phyloP scores from a whole-genome alignment of 768 basidiomycete genomes.

The Rickenella mellea region DNA sequence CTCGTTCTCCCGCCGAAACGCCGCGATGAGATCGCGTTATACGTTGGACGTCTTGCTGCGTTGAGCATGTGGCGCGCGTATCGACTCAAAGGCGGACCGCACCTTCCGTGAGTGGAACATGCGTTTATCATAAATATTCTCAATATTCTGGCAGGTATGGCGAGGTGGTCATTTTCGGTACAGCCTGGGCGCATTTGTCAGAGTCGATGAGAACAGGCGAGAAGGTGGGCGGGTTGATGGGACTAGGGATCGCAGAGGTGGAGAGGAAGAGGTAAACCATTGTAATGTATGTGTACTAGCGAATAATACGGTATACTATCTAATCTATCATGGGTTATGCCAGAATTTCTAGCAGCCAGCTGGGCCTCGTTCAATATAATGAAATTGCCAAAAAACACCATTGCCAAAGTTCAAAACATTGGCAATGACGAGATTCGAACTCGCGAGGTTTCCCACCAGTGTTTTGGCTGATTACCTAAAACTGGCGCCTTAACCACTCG shows the following conservation, averaged over 20 bases:
- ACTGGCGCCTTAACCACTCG: slow-evolving; percentile 55
- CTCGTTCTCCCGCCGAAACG: neutral
- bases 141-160: neutral
- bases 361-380: too few relatives aligned
- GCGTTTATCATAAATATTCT: neutral
- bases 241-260: neutral
- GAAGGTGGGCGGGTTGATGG: neutral
- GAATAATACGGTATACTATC: too few relatives aligned
- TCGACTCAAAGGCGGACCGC: neutral
- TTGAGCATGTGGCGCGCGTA: neutral
- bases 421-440: slow-evolving; percentile 55
- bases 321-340: too few relatives aligned
- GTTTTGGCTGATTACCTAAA: slow-evolving; percentile 34
- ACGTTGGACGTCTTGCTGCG: neutral
- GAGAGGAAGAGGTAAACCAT: neutral
- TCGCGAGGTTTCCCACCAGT: slow-evolving; percentile 53
- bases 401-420: slow-evolving; percentile 13
- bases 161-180: neutral
- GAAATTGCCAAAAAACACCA: neutral
- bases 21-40: neutral
- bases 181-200: neutral
- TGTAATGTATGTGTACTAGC: too few relatives aligned
- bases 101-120: neutral
- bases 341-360: too few relatives aligned
- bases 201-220: neutral